Conservation (phyloP, 2,329 filamentous ascomycete genomes). For the Chaetomium globosum region DNA sequence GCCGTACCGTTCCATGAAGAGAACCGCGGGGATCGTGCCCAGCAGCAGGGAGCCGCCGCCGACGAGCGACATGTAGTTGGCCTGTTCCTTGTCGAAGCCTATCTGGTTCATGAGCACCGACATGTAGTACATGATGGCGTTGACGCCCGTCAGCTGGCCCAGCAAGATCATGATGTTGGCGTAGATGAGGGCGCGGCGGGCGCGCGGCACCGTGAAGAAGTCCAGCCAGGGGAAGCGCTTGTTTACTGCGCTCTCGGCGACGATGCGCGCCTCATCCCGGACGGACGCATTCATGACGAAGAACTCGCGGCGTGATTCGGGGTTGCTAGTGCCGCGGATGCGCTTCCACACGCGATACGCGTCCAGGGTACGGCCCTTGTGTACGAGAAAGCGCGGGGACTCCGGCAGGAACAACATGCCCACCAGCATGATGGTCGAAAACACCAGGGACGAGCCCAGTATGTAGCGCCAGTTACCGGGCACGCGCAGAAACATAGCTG, state of each 20-base stretch:
- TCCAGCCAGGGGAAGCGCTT: constrained; percentile 25
- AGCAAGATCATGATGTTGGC: constrained; percentile 25
- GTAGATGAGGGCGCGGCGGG: constrained; percentile 21
- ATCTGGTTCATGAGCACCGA: constrained; percentile 24
- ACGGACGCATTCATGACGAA: constrained; percentile 20
- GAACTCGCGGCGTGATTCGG: constrained; percentile 21
- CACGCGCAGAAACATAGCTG: constrained; percentile 22
- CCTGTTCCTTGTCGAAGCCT: constrained; percentile 21
- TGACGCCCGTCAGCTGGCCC: constrained; percentile 23
- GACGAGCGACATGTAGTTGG: constrained; percentile 26
- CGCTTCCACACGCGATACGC: constrained; percentile 24
- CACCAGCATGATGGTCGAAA: constrained; percentile 21
- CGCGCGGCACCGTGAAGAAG: constrained; percentile 23
- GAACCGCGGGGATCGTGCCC: constrained; percentile 19
- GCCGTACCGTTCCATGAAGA: constrained; percentile 22
- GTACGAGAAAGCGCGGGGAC: constrained; percentile 20
- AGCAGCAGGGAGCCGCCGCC: constrained; percentile 19
- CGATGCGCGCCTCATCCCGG: constrained; percentile 14
- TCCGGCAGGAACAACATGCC: constrained; percentile 24
- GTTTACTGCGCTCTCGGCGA: constrained; percentile 22
- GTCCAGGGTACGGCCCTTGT: constrained; percentile 20
- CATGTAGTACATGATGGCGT: constrained; percentile 28
- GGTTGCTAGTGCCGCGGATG: constrained; percentile 17
- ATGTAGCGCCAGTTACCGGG: constrained; percentile 26
- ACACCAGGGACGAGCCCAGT: constrained; percentile 20